phyloP scores from a whole-genome alignment of 306 rosid species.

The Pterocarpus macrocarpus region DNA sequence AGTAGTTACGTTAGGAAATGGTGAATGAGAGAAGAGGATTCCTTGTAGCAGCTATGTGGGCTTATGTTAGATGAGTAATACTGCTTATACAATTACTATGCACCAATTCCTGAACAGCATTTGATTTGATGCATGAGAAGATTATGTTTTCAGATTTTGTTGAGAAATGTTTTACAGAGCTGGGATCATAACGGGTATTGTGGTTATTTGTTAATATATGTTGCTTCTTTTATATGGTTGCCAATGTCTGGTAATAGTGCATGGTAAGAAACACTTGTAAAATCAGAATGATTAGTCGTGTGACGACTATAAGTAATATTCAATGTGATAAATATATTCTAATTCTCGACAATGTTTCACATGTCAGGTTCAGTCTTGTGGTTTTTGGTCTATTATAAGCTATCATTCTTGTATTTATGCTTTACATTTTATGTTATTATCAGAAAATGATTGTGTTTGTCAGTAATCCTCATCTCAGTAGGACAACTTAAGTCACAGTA shows the following conservation, averaged over 20 bases:
- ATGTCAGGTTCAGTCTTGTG: background rate
- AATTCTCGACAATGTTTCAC: slow-evolving; percentile 12
- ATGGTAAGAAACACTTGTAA: background rate
- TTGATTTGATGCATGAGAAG: slow-evolving; percentile 31
- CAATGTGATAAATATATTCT: slow-evolving; percentile 32
- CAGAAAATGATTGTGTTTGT: background rate
- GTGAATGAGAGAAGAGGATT: slow-evolving; percentile 30
- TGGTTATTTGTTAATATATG: slow-evolving; percentile 6
- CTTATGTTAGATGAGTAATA: slow-evolving; percentile 13
- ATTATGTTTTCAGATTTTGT: slow-evolving; percentile 34
- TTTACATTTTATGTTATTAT: background rate
- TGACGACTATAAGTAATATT: slow-evolving; percentile 24
- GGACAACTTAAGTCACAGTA: background rate
- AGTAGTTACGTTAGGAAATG: slow-evolving; percentile 19
- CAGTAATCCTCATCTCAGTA: background rate
- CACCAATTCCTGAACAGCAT: slow-evolving; percentile 34
- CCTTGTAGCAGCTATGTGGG: slow-evolving; percentile 38
- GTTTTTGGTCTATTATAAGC: background rate
- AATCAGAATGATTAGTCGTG: slow-evolving; percentile 29
- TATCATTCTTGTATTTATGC: background rate
- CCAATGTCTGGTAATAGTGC: background rate
- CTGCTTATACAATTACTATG: slow-evolving; percentile 18
- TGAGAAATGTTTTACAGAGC: slow-evolving; percentile 9
- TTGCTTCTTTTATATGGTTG: slow-evolving; percentile 4
- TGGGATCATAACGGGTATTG: background rate